Evolutionary conservation across 257 asterid genomes (phyloP).

Genomic region (Primulina eburnea): DNA sequence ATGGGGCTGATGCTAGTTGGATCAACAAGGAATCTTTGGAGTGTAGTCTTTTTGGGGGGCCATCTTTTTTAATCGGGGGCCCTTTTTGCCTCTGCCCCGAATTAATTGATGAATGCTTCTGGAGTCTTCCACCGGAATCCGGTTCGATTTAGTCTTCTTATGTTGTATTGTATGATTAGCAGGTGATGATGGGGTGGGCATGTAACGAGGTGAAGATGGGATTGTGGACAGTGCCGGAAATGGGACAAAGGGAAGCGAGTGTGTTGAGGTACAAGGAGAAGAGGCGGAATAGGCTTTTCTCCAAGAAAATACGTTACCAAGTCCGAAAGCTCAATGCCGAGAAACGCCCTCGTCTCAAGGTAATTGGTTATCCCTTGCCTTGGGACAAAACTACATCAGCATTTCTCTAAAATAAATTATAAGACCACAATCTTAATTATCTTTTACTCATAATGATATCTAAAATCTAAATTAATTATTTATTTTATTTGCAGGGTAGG

Average conservation of each 20-base stretch:
- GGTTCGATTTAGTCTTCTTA: too few species aligned
- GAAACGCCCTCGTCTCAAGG: constrained; percentile 95
- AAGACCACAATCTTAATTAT: too few species aligned
- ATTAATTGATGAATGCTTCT: too few species aligned
- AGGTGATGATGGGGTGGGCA: constrained; percentile 42
- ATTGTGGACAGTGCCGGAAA: constrained; percentile 68
- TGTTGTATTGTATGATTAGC: background rate
- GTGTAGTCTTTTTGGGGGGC: too few species aligned
- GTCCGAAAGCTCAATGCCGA: constrained; percentile 87
- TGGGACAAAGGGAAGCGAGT: constrained; percentile 69
- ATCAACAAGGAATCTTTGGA: too few species aligned
- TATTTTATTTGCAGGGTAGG: constrained; percentile 61
- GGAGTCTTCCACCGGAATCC: too few species aligned
- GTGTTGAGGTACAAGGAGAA: constrained; percentile 84
- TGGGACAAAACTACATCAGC: too few species aligned
- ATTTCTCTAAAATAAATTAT: too few species aligned
- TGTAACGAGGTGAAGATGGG: constrained; percentile 23
- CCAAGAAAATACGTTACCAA: constrained; percentile 71
- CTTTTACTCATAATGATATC: background rate
- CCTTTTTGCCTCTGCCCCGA: too few species aligned
- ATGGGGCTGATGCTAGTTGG: too few species aligned
- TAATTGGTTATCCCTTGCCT: constrained; percentile 1
- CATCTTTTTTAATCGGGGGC: too few species aligned
- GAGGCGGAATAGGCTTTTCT: constrained; percentile 72
- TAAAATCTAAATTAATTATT: background rate